Percentiles rank a stretch among this genome's conserved stretches.
Conservation (phyloP, 441 rosid species). For the Sinapis alba region DNA sequence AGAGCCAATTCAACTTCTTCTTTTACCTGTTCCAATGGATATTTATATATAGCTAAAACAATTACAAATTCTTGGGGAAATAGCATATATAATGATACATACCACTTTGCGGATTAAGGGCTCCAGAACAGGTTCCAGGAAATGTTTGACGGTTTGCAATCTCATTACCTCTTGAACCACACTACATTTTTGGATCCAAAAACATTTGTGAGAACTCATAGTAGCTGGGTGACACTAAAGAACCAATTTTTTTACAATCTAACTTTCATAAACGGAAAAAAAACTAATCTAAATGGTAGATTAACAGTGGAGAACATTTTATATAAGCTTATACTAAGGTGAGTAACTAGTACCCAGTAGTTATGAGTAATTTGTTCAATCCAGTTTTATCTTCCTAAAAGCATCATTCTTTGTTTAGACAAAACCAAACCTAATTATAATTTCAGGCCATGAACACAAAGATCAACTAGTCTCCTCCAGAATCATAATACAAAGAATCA, state of each 20-base stretch:
- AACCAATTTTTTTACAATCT: no score
- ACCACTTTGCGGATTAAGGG: constrained; percentile 97
- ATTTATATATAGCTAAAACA: not conserved
- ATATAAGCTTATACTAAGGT: no score
- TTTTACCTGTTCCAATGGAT: constrained; percentile 63
- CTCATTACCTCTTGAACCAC: constrained; percentile 94
- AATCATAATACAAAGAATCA: not conserved
- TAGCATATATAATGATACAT: no score
- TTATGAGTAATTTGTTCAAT: not conserved
- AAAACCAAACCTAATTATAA: not conserved
- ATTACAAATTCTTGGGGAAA: not conserved
- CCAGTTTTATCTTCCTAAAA: not conserved
- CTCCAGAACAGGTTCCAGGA: constrained; percentile 86
- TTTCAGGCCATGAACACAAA: not conserved
- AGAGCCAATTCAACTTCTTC: constrained; percentile 96
- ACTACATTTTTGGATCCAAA: constrained; percentile 47
- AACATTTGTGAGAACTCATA: constrained; percentile 7
- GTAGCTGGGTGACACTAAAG: constrained; percentile 3
- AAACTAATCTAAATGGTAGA: no score
- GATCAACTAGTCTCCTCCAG: not conserved
- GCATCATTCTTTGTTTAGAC: not conserved
- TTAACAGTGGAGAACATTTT: no score
- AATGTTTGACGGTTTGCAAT: constrained; percentile 66
- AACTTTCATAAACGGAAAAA: not conserved
- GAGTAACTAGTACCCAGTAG: no score